Percentiles rank a stretch among this genome's conserved stretches.
Evolutionary conservation across 805 yeast genomes (phyloP).

Genomic region (Jamesozyma jinghongensis): DNA sequence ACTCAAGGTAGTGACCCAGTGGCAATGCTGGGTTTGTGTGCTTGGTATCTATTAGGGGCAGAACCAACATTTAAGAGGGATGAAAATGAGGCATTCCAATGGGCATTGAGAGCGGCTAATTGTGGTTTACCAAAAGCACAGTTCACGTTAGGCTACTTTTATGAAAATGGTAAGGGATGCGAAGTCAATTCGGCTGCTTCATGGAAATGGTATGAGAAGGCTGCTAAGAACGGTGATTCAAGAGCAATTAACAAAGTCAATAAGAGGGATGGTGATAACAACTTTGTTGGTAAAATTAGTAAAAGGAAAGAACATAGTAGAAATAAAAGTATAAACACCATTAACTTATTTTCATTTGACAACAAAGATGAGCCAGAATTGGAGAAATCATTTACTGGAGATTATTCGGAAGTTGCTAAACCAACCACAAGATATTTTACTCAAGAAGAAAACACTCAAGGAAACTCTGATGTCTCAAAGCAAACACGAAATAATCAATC

Average conservation of each 20-base stretch:
- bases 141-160: conserved; percentile 73
- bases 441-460: too few species aligned
- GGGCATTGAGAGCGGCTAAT: conserved; percentile 86
- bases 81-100: conserved; percentile 80
- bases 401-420: neutral
- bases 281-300: neutral
- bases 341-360: conserved; percentile 17
- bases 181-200: conserved; percentile 48
- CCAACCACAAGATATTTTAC: too few species aligned
- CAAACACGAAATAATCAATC: too few species aligned
- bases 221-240: conserved; percentile 53
- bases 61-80: conserved; percentile 74
- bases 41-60: conserved; percentile 92
- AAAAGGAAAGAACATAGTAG: conserved; percentile 10
- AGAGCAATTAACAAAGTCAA: conserved; percentile 37
- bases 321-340: conserved; percentile 14
- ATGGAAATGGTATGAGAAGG: conserved; percentile 64
- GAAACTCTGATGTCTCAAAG: neutral
- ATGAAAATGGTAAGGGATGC: conserved; percentile 84
- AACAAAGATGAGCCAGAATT: neutral
- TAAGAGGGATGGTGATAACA: conserved; percentile 1
- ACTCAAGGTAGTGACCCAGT: conserved; percentile 67
- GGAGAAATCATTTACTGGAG: too few species aligned
- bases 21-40: conserved; percentile 89
- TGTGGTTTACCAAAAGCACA: conserved; percentile 73